A percentile compares a stretch with the other conserved stretches of the same genome.
These are phyloP conservation scores for Myxozyma melibiosi DNA, from an alignment of 805 yeast genomes.

Conservation along the genomic window DNA sequence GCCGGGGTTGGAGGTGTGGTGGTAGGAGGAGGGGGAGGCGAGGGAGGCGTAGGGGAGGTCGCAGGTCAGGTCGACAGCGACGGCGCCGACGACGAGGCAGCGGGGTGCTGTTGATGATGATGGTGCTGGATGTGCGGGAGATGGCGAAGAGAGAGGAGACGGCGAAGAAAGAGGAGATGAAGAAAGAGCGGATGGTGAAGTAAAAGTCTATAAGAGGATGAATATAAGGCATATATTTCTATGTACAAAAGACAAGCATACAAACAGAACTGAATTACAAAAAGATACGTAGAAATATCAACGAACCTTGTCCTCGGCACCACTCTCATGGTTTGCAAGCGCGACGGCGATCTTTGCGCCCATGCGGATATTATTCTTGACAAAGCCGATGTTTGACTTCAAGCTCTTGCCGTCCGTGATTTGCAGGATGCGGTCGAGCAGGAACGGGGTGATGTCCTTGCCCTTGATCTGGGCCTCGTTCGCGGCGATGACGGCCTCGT, in stretches of 20 bases:
- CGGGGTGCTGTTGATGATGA: constrained; percentile 1
- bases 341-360: constrained; percentile 69
- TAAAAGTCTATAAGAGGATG: too few relatives aligned
- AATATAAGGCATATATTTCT: not conserved
- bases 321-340: constrained; percentile 43
- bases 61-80: constrained; percentile 74
- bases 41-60: constrained; percentile 17
- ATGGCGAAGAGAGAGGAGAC: not conserved
- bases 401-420: constrained; percentile 74
- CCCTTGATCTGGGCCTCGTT: constrained; percentile 57
- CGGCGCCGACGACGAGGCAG: constrained; percentile 61
- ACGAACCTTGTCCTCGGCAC: constrained; percentile 43
- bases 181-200: not conserved
- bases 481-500: constrained; percentile 62
- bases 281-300: not conserved
- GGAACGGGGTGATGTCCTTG: constrained; percentile 77
- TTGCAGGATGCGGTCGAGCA: constrained; percentile 63
- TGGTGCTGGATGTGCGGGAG: not conserved
- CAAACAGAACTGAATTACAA: not conserved
- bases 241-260: not conserved
- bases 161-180: not conserved
- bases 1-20: constrained; percentile 75
- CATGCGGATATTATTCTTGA: constrained; percentile 69
- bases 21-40: constrained; percentile 36
- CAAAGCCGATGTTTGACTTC: constrained; percentile 71